These are phyloP conservation scores for Pythium insidiosum DNA, from an alignment of 352 stramenopile genomes.

Conservation along the genomic window DNA sequence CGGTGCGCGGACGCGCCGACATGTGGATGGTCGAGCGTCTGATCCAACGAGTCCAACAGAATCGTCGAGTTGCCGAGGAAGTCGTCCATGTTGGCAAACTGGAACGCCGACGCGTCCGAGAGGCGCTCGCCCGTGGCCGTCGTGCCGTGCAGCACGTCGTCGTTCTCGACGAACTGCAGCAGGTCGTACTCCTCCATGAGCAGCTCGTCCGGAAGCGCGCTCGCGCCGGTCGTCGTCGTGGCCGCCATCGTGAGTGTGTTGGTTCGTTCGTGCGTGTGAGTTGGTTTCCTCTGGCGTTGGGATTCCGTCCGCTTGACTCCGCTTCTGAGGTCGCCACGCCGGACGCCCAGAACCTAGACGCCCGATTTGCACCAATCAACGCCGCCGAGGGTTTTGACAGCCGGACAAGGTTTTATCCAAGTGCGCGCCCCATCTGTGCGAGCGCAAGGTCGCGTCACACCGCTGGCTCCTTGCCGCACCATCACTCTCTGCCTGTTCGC, in stretches of 20 bases:
- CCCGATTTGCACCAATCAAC: too few species aligned
- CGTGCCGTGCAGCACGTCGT: slow-evolving; percentile 5
- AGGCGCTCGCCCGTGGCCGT: not conserved
- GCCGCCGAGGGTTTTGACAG: too few species aligned
- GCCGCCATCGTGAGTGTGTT: not conserved
- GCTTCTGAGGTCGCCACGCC: too few species aligned
- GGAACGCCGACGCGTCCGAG: not conserved
- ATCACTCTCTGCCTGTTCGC: too few species aligned
- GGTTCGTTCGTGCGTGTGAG: too few species aligned
- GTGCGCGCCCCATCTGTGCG: too few species aligned
- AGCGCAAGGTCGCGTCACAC: too few species aligned
- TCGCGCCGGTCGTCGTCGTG: slow-evolving; percentile 15
- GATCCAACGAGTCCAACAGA: slow-evolving; percentile 11
- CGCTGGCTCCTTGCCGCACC: too few species aligned
- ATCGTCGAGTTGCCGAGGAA: slow-evolving; percentile 16
- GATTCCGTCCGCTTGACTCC: too few species aligned
- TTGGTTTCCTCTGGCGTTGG: too few species aligned
- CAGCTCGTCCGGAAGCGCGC: slow-evolving; percentile 16
- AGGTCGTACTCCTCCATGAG: slow-evolving; percentile 25
- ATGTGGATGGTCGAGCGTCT: not conserved
- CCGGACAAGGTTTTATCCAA: too few species aligned
- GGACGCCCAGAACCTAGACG: too few species aligned
- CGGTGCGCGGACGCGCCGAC: not conserved
- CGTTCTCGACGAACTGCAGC: slow-evolving; percentile 27
- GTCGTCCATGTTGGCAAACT: slow-evolving; percentile 22